Base-by-base conservation (phyloP, 805 yeast species). In the Nakazawaea ambrosiae region DNA sequence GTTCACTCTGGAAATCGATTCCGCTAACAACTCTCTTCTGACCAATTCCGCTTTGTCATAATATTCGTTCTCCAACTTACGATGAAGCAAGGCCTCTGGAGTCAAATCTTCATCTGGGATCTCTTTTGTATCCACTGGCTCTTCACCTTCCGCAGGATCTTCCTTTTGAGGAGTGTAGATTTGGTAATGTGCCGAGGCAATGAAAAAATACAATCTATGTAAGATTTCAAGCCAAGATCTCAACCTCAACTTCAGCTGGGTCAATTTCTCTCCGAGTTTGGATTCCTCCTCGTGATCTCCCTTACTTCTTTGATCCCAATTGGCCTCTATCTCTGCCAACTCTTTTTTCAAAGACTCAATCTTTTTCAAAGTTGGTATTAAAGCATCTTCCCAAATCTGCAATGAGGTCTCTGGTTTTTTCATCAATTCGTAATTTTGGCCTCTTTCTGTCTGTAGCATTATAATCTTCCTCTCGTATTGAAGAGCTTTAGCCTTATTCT, bases 151-250 rank as follows among this genome's bases (percentile, higher is more conserved):
- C 41, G 38, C 15, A 40, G 46, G 35, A 16, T 28, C 15, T 5
- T 45, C 50, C 31, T 57, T 56, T 4, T 52, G 51, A 16, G 51
- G 47, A 10, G 60, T 51, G 31, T 65, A 63, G 24, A 65, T 51
- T 47, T 81, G 89, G 45, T 69, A 84, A 49, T 81, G 74, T 0
- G 83, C 73, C 2, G 88, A 75, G 0, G 86, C 97, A 19, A 83
- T 62, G 44, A 87, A 74, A 51, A 89, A 90, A 50, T 75, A 81
- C 31, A 81, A 69, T 36, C 89, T 78, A 53, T 92, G 97, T 12
- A 85, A 58, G 9, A 76, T 49, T 35, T 85, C 81, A 23, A 68
- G 46, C 75, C 78, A 70, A 11, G 61, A 50, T 43, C 83, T 58
- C 9, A 70, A 49, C 36, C 68, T 60, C 7, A 48, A 11, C 35